A percentile compares a stretch with the other conserved stretches of the same genome.
These are phyloP conservation scores for Teratosphaeria pseudoeucalypti DNA, from an alignment of 2,329 filamentous ascomycete species.

Conservation along the genomic window DNA sequence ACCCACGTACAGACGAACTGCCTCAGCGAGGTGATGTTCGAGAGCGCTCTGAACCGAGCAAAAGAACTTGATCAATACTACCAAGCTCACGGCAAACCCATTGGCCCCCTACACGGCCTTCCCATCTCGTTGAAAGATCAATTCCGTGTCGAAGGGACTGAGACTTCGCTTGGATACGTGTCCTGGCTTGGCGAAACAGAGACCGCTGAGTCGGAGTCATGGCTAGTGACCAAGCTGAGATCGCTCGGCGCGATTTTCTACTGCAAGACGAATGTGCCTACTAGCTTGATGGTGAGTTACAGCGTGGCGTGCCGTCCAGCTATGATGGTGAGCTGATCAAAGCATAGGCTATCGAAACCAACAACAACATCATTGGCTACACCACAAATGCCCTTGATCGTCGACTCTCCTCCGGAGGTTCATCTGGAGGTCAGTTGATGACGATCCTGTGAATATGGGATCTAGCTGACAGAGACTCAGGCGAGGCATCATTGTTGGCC, in stretches of 20 bases:
- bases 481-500: slow-evolving; percentile 12
- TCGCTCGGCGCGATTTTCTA: slow-evolving; percentile 8
- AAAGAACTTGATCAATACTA: slow-evolving; percentile 5
- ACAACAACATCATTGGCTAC: slow-evolving; percentile 11
- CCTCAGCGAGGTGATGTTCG: slow-evolving; percentile 5
- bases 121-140: slow-evolving; percentile 10
- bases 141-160: slow-evolving; percentile 6
- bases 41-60: slow-evolving; percentile 1
- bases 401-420: slow-evolving; percentile 10
- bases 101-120: slow-evolving; percentile 8
- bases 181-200: slow-evolving; percentile 6
- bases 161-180: slow-evolving; percentile 8
- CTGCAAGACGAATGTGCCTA: slow-evolving; percentile 13
- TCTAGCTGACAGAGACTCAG: background rate
- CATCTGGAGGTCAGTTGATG: slow-evolving; percentile 8
- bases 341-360: slow-evolving; percentile 7
- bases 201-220: slow-evolving; percentile 5
- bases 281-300: slow-evolving; percentile 5
- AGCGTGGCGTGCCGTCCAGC: background rate
- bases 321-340: background rate
- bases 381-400: slow-evolving; percentile 11
- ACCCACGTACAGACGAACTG: background rate
- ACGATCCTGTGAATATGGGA: background rate
- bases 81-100: slow-evolving; percentile 1
- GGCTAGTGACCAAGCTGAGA: slow-evolving; percentile 6